Evolutionary conservation across 768 basidiomycete genomes (phyloP), one percentile per base, ranked within the genome.

Genomic region (Nidularia sp.): DNA sequence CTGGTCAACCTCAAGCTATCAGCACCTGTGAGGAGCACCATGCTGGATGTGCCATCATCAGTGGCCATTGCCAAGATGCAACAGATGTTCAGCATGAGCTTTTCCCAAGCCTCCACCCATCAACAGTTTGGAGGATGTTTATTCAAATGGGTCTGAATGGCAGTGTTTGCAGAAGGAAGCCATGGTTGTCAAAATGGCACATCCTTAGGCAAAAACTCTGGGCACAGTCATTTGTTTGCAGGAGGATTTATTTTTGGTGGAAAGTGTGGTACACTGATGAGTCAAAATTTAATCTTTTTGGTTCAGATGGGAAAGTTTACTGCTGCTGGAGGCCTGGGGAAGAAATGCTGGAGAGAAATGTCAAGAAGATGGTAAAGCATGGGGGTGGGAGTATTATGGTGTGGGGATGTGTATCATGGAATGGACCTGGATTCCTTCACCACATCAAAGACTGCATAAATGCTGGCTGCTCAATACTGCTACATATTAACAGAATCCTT

Each of bases 381-480:
- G 64, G 69, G 10, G 57, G 64, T 10, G 66, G 68, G 46, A 58
- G 47, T 45, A 51, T 70, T 2, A 66, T 61, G 59, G 64, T 70
- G 6, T 71, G 67, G 67, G 67, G 64, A 6, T 61, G 63, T 47
- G 51, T 71, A 43, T 64, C 53, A 0, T 52, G 53, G 8, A 12
- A 60, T 3, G 63, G 67, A 6, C 45, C 57, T 1, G 66, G 66
- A 4, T 41, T 53, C 4, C 59, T 69, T 41, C 51, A 52, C 45
- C 51, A 55, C 47, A 62, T 71, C 45, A 53, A 63, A 7, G 68
- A 67, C 3, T 60, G 48, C 44, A 62, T 70, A 60, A 53, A 66
- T 43, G 50, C 50, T n/a, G n/a, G n/a, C 10, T 41, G 5, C 29
- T 32, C 5, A 42, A 35, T 69, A 63, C 44, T 8, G 52, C 39